These are phyloP conservation scores for Lodderomyces elongisporus DNA, from an alignment of 1,139 yeast species.

Conservation along the genomic window DNA sequence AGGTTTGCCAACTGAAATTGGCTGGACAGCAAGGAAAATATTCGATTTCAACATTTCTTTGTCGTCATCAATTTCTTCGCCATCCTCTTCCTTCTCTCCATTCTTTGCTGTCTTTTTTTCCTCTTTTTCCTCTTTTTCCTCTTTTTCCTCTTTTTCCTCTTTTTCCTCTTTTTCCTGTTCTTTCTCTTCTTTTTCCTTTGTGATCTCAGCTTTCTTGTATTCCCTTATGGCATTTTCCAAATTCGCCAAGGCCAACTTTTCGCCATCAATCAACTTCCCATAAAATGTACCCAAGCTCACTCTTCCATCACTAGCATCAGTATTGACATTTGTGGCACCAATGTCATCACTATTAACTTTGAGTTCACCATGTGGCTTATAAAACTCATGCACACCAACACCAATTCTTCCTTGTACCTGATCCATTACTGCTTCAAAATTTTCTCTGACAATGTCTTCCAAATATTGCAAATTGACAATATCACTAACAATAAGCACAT, in stretches of 20 bases:
- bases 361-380: constrained; percentile 33
- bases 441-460: constrained; percentile 58
- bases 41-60: constrained; percentile 46
- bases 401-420: constrained; percentile 90
- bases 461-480: constrained; percentile 65
- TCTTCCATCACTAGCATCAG: constrained; percentile 12
- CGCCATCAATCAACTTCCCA: constrained; percentile 83
- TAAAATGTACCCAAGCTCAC: constrained; percentile 63
- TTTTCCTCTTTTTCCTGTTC: constrained; percentile 15
- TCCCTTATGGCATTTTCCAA: constrained; percentile 66
- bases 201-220: constrained; percentile 21
- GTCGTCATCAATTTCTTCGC: constrained; percentile 16
- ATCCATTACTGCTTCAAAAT: constrained; percentile 77
- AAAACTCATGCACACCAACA: constrained; percentile 49
- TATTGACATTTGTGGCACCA: too few relatives aligned
- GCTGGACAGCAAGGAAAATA: constrained; percentile 76
- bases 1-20: constrained; percentile 34
- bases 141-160: constrained; percentile 17
- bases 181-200: constrained; percentile 19
- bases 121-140: constrained; percentile 18
- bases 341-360: too few relatives aligned
- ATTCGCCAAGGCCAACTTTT: constrained; percentile 81
- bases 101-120: constrained; percentile 15
- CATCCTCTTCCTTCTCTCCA: constrained; percentile 19
- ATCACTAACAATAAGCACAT: constrained; percentile 65